Percentiles rank a stretch among this genome's conserved stretches.
Conservation (phyloP, 345 rosid species). For the Salix suchowensis region DNA sequence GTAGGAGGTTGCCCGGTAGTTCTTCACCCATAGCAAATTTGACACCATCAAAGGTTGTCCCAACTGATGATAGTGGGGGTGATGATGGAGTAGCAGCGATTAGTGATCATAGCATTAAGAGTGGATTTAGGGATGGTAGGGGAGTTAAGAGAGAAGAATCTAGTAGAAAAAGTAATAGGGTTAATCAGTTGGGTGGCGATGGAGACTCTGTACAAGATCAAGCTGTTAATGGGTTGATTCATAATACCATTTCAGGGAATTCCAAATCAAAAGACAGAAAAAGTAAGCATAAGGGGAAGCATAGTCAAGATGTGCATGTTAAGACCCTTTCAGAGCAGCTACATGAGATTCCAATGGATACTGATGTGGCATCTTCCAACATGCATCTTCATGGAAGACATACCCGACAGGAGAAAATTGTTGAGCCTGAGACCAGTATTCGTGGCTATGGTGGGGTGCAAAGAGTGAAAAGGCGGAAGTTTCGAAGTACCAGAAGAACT, state of each 20-base stretch:
- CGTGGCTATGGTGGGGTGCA: conserved; percentile 40
- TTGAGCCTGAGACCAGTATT: conserved; percentile 31
- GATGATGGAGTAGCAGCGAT: conserved; percentile 24
- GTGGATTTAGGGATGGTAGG: conserved; percentile 51
- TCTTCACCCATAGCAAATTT: conserved; percentile 53
- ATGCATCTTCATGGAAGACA: conserved; percentile 35
- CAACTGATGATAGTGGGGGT: conserved; percentile 34
- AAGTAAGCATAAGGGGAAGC: conserved; percentile 52
- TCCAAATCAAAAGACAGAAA: conserved; percentile 46
- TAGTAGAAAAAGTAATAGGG: conserved; percentile 42
- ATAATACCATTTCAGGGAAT: conserved; percentile 41
- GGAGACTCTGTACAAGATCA: conserved; percentile 33
- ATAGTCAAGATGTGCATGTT: conserved; percentile 30
- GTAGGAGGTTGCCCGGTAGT: conserved; percentile 56
- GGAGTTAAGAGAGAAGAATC: conserved; percentile 68
- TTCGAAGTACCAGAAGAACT: conserved; percentile 55
- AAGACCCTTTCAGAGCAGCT: conserved; percentile 75
- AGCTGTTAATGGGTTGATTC: conserved; percentile 36
- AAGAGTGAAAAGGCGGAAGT: conserved; percentile 57
- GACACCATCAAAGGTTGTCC: conserved; percentile 57
- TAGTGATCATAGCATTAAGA: conserved; percentile 51
- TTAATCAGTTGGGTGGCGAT: conserved; percentile 33
- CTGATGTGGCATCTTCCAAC: conserved; percentile 66
- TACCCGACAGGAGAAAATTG: conserved; percentile 26
- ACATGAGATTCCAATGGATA: conserved; percentile 51